Percentiles rank a stretch among this genome's conserved stretches.
These are phyloP conservation scores for Tolypocladium album DNA, from an alignment of 2,329 filamentous ascomycete genomes.

Conservation along the genomic window DNA sequence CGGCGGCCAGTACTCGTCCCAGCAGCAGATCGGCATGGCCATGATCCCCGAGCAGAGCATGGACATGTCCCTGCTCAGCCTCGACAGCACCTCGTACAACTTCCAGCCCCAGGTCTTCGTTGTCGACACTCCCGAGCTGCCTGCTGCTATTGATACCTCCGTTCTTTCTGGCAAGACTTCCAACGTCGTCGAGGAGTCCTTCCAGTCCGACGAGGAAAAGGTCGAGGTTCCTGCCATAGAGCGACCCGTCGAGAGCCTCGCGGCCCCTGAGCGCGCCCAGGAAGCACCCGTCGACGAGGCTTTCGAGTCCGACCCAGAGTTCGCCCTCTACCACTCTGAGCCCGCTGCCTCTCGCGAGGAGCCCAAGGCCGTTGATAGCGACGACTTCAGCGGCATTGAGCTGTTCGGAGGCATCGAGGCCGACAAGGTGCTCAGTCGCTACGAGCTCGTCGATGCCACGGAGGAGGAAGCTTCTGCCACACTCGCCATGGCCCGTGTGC, in stretches of 20 bases:
- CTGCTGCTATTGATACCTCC: slow-evolving; percentile 46
- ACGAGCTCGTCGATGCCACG: slow-evolving; percentile 52
- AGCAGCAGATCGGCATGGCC: slow-evolving; percentile 66
- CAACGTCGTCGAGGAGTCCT: slow-evolving; percentile 37
- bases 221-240: slow-evolving; percentile 44
- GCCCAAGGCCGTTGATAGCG: slow-evolving; percentile 29
- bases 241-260: slow-evolving; percentile 27
- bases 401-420: slow-evolving; percentile 44
- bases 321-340: slow-evolving; percentile 47
- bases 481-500: slow-evolving; percentile 37
- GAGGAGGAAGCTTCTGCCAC: slow-evolving; percentile 34
- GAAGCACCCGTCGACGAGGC: slow-evolving; percentile 33
- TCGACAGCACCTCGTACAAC: slow-evolving; percentile 44
- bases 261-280: slow-evolving; percentile 14
- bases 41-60: slow-evolving; percentile 72
- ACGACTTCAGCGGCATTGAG: slow-evolving; percentile 26
- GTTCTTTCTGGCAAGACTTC: slow-evolving; percentile 62
- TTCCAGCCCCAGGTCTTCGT: slow-evolving; percentile 66
- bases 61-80: slow-evolving; percentile 61
- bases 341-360: slow-evolving; percentile 12
- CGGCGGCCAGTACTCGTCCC: slow-evolving; percentile 39
- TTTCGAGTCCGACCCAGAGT: slow-evolving; percentile 52
- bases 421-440: slow-evolving; percentile 53
- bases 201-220: slow-evolving; percentile 40
- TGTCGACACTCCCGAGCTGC: slow-evolving; percentile 60